These are phyloP conservation scores for Auxenochlorella pyrenoidosa DNA, from an alignment of 139 green algal genomes.

Conservation along the genomic window DNA sequence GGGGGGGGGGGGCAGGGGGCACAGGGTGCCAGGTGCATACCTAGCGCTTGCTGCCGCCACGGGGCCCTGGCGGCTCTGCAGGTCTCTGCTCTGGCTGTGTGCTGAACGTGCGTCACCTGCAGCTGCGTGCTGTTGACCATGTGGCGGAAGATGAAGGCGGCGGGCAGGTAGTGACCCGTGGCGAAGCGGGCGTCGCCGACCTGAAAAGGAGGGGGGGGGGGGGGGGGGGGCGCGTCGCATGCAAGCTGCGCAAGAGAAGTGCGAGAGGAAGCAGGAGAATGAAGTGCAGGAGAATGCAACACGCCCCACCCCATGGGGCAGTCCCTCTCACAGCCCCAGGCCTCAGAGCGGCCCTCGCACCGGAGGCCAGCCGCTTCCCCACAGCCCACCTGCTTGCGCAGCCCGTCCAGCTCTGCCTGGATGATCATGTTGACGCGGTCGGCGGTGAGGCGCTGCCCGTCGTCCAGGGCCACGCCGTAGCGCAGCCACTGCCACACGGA, in stretches of 20 bases:
- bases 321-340: too few relatives aligned
- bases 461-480: slow-evolving; percentile 68
- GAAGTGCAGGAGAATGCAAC: too few relatives aligned
- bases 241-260: neutral
- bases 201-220: neutral
- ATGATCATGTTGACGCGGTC: slow-evolving; percentile 51
- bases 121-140: slow-evolving; percentile 53
- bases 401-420: slow-evolving; percentile 70
- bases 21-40: too few relatives aligned
- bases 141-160: slow-evolving; percentile 56
- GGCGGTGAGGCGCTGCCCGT: slow-evolving; percentile 66
- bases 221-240: neutral
- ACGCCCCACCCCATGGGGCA: too few relatives aligned
- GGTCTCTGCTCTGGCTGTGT: too few relatives aligned
- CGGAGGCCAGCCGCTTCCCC: too few relatives aligned
- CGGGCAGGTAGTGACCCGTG: slow-evolving; percentile 60
- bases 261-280: too few relatives aligned
- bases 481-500: slow-evolving; percentile 85
- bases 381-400: slow-evolving; percentile 55
- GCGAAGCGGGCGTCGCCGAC: slow-evolving; percentile 57
- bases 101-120: slow-evolving; percentile 1
- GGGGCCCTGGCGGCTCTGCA: too few relatives aligned
- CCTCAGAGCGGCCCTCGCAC: too few relatives aligned
- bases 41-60: too few relatives aligned
- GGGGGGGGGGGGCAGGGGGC: too few relatives aligned